phyloP scores from a whole-genome alignment of 2,329 filamentous ascomycete species.

The Fusarium multiceps region DNA sequence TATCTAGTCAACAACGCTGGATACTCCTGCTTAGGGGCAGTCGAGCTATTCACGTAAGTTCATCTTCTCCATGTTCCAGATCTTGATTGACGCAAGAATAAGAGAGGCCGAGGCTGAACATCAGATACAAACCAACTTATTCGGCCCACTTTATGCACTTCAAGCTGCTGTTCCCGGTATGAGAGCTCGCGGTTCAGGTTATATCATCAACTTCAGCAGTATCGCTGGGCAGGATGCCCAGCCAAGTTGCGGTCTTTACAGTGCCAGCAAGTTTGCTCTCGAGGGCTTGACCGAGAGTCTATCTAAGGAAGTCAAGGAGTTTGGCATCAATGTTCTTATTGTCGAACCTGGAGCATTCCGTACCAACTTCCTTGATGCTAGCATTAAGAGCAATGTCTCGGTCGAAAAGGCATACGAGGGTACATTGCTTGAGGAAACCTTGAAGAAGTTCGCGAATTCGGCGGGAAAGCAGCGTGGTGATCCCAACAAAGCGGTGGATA shows the following conservation, averaged over 20 bases:
- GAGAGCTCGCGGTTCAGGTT: conserved; percentile 54
- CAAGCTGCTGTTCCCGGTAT: conserved; percentile 61
- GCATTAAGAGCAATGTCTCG: conserved; percentile 33
- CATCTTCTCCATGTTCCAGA: background rate
- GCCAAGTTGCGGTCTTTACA: conserved; percentile 57
- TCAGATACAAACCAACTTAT: conserved; percentile 61
- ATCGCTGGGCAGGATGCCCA: conserved; percentile 55
- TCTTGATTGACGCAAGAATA: conserved; percentile 3
- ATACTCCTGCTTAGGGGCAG: conserved; percentile 45
- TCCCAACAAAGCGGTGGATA: conserved; percentile 51
- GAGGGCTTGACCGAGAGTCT: conserved; percentile 57
- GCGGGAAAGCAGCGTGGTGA: conserved; percentile 54
- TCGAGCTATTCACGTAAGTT: conserved; percentile 45
- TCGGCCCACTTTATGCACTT: conserved; percentile 60
- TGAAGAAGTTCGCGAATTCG: conserved; percentile 41
- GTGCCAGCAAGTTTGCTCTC: conserved; percentile 58
- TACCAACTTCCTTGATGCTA: conserved; percentile 57
- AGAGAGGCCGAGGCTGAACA: conserved; percentile 55
- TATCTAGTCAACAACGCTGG: conserved; percentile 66
- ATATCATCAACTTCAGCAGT: conserved; percentile 60
- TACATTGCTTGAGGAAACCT: conserved; percentile 41
- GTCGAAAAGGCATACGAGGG: conserved; percentile 46
- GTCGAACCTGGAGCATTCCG: conserved; percentile 64
- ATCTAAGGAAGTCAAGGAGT: conserved; percentile 55
- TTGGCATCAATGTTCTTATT: conserved; percentile 57